phyloP scores from a whole-genome alignment of 1,284 basidiomycete species.

The Papiliotrema terrestris region DNA sequence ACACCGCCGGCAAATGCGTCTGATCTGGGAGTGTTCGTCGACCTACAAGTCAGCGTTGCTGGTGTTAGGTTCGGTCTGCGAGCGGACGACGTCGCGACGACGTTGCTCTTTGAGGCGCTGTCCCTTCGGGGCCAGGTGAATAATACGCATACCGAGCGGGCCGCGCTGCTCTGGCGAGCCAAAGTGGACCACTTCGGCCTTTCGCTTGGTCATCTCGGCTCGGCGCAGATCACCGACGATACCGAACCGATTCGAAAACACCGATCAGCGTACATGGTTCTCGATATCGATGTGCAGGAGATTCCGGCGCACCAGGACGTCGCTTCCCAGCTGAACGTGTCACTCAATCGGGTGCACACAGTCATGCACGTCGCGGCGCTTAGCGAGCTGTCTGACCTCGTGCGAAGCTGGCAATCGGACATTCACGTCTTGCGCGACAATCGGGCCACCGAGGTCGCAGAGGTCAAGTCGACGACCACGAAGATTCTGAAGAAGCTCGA shows the following conservation, averaged over 20 bases:
- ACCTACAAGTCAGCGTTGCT: slow-evolving; percentile 26
- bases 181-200: slow-evolving; percentile 41
- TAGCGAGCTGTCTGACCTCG: slow-evolving; percentile 77
- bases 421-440: slow-evolving; percentile 67
- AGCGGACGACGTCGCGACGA: slow-evolving; percentile 42
- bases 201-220: slow-evolving; percentile 35
- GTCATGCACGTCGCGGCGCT: slow-evolving; percentile 89
- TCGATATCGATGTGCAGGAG: slow-evolving; percentile 59
- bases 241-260: slow-evolving; percentile 57
- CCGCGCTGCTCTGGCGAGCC: slow-evolving; percentile 37
- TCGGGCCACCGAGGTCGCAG: slow-evolving; percentile 67
- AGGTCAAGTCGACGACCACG: slow-evolving; percentile 75
- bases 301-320: slow-evolving; percentile 22
- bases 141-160: slow-evolving; percentile 15
- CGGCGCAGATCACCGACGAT: slow-evolving; percentile 16
- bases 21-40: slow-evolving; percentile 9
- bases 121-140: slow-evolving; percentile 27
- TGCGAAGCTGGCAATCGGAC: slow-evolving; percentile 72
- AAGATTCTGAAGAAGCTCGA: slow-evolving; percentile 57
- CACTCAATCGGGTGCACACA: slow-evolving; percentile 73
- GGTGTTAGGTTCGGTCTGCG: slow-evolving; percentile 39
- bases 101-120: slow-evolving; percentile 39
- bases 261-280: slow-evolving; percentile 74
- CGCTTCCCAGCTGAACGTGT: slow-evolving; percentile 51
- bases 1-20: neutral